Percentiles rank a stretch among this genome's conserved stretches.
Evolutionary conservation across 768 basidiomycete genomes (phyloP).

Genomic region (Panellus pusillus): DNA sequence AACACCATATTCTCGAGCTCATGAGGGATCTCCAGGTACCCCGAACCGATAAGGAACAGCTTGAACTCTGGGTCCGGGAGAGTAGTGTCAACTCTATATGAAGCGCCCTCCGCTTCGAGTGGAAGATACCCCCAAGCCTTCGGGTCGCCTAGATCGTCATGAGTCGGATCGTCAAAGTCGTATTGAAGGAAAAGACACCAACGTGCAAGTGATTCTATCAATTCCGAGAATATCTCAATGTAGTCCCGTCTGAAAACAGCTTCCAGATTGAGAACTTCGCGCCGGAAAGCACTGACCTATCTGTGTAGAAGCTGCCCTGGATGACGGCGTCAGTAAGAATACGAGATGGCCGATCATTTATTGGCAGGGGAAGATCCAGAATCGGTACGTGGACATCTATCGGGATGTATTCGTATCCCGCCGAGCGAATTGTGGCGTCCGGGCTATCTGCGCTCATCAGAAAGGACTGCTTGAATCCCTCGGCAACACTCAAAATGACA

Average conservation of each 20-base stretch:
- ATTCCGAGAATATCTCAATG: constrained; percentile 32
- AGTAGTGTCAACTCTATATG: constrained; percentile 25
- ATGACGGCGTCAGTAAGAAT: constrained; percentile 41
- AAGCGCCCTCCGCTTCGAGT: constrained; percentile 20
- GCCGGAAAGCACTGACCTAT: constrained; percentile 16
- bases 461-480: constrained; percentile 31
- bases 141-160: constrained; percentile 30
- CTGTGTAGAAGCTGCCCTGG: constrained; percentile 36
- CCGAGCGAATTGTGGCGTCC: constrained; percentile 28
- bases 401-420: constrained; percentile 36
- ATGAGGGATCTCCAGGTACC: constrained; percentile 33
- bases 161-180: not conserved
- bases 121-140: constrained; percentile 37
- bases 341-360: constrained; percentile 20
- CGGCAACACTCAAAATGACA: constrained; percentile 27
- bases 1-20: constrained; percentile 39
- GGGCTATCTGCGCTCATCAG: constrained; percentile 31
- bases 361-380: constrained; percentile 31
- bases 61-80: constrained; percentile 33
- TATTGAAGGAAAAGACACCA: not conserved
- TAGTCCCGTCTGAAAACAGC: constrained; percentile 30
- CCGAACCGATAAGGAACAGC: constrained; percentile 35
- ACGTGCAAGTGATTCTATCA: constrained; percentile 34
- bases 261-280: too few relatives aligned
- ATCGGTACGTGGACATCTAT: constrained; percentile 38